Evolutionary conservation across 352 stramenopile genomes (phyloP).

Genomic region (Elongisporangium undulatum): DNA sequence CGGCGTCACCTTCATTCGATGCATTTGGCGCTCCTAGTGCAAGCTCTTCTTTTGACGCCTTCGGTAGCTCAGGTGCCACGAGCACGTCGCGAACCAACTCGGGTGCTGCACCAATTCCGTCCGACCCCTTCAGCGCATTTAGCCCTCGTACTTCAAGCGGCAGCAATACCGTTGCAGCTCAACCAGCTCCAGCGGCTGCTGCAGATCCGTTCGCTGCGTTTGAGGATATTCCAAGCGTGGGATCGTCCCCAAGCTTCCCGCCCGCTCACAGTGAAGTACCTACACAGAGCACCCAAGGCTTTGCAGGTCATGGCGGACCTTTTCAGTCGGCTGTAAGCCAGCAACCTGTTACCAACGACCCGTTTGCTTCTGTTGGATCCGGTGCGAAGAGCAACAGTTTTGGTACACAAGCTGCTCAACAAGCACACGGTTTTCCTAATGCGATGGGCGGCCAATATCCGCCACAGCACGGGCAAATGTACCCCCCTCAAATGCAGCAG

Average conservation of each 20-base stretch:
- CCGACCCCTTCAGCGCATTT: slow-evolving; percentile 20
- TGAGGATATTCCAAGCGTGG: slow-evolving; percentile 16
- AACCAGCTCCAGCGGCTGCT: slow-evolving; percentile 8
- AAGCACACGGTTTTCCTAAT: slow-evolving; percentile 20
- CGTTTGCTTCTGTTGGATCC: slow-evolving; percentile 36
- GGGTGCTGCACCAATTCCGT: slow-evolving; percentile 3
- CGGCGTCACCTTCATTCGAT: slow-evolving; percentile 14
- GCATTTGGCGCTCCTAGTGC: slow-evolving; percentile 5
- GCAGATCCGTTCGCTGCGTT: slow-evolving; percentile 66
- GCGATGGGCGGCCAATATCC: slow-evolving; percentile 5
- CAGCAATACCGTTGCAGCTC: slow-evolving; percentile 4
- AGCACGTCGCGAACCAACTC: slow-evolving; percentile 25
- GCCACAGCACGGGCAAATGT: slow-evolving; percentile 20
- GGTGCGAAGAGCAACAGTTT: slow-evolving; percentile 24
- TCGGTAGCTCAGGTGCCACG: slow-evolving; percentile 20
- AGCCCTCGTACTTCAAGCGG: slow-evolving; percentile 9
- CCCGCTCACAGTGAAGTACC: not conserved
- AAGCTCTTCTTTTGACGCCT: slow-evolving; percentile 20
- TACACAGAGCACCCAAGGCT: not conserved
- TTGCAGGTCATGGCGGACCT: not conserved
- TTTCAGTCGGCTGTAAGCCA: not conserved
- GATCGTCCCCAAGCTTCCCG: not conserved
- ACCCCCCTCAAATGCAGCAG: slow-evolving; percentile 13
- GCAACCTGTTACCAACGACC: slow-evolving; percentile 28
- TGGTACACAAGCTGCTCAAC: slow-evolving; percentile 9